Evolutionary conservation across 2,329 filamentous ascomycete species (phyloP), one percentile per base, ranked within the genome.

Genomic region (Trichoderma polysporum): DNA sequence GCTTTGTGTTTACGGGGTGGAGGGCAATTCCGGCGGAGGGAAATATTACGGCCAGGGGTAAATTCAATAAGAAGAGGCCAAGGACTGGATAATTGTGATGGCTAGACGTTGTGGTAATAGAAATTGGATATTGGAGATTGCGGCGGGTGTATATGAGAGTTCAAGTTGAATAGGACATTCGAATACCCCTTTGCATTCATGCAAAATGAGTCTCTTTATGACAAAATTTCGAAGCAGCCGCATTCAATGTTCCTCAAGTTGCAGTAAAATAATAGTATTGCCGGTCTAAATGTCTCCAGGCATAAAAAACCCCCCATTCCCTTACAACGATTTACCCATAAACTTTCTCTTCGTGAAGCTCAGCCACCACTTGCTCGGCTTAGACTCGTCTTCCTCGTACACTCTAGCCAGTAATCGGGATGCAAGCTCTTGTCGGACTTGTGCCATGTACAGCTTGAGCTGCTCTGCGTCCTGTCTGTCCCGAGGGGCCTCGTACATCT

Each of bases 321-420:
- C 10, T 78, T 84, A 94, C 81, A 95, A 83, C 72, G 88, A 87
- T 88, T 98, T 98, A 79, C 94, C 94, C 95, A 99, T 98, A 78
- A 99, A 99, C 88, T 97, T 97, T 82, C 95, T 90, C 89, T 98
- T 98, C 63, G 92, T 92, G 79, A 97, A 99, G 85, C 95, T 98
- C 78, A 99, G 81, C 95, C 95, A 99, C 92, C 94, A 98, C 88
- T 96, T 87, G 79, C 83, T 86, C 65, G 88, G 87, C 80, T 86
- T 87, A 81, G 92, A 79, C 84, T 94, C 80, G 76, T 87, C 79
- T 82, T 94, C 93, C 65, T 91, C 90, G 78, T 97, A 99, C 71
- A 99, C 90, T 73, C 94, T 87, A 61, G 91, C 91, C 77, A 97
- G 81, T 81, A 99, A 84, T 77, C 95, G 86, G 66, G 85, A 82